phyloP scores from a whole-genome alignment of 2,329 filamentous ascomycete genomes.

The Neofusicoccum laricinum region DNA sequence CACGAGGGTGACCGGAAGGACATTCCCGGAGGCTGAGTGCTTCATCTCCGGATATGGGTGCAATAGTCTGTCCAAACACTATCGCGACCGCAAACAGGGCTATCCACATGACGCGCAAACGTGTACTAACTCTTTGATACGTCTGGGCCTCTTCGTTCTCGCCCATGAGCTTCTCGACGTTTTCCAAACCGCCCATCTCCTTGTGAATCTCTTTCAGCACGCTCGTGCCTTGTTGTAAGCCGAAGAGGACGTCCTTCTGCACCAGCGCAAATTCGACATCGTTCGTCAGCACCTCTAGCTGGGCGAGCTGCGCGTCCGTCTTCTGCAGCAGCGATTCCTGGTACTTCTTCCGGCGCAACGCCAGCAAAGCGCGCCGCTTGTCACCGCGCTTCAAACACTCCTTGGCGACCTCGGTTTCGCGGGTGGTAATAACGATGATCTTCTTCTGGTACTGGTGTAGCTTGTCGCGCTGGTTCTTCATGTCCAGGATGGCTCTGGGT shows the following conservation, averaged over 20 bases:
- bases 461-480: conserved; percentile 96
- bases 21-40: neutral
- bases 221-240: conserved; percentile 83
- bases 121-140: conserved; percentile 72
- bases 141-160: conserved; percentile 86
- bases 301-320: conserved; percentile 90
- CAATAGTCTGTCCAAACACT: neutral
- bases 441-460: conserved; percentile 93
- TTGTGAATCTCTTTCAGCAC: conserved; percentile 88
- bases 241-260: conserved; percentile 93
- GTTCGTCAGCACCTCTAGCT: conserved; percentile 82
- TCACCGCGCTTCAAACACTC: conserved; percentile 78
- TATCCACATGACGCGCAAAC: neutral
- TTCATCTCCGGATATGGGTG: neutral
- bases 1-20: neutral
- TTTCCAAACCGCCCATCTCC: conserved; percentile 93
- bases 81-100: neutral
- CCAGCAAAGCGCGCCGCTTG: conserved; percentile 77
- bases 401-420: conserved; percentile 81
- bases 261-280: conserved; percentile 95
- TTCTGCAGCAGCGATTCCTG: conserved; percentile 85
- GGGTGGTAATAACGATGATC: conserved; percentile 79
- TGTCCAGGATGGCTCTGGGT: conserved; percentile 85
- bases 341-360: conserved; percentile 92
- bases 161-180: conserved; percentile 92